Evolutionary conservation across 2,329 filamentous ascomycete genomes (phyloP).

Genomic region (Aaosphaeria arxii): DNA sequence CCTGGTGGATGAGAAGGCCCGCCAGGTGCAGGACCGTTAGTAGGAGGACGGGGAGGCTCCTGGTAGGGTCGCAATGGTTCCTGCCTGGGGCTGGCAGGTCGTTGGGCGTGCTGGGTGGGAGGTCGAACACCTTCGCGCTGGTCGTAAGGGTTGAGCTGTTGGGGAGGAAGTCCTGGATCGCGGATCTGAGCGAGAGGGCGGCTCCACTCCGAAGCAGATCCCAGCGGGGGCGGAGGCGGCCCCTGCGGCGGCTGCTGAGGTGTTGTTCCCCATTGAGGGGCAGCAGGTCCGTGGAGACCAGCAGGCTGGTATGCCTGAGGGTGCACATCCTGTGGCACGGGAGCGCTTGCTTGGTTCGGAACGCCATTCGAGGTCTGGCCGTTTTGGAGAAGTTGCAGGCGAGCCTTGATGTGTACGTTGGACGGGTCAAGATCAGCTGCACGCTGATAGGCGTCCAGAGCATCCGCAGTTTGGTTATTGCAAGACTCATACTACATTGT

Average conservation of each 20-base stretch:
- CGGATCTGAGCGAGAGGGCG: constrained; percentile 72
- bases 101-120: constrained; percentile 59
- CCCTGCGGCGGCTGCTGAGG: constrained; percentile 64
- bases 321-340: constrained; percentile 94
- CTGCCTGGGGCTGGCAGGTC: constrained; percentile 74
- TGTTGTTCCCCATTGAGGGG: constrained; percentile 85
- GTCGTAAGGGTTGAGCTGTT: constrained; percentile 79
- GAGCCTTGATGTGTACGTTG: constrained; percentile 95
- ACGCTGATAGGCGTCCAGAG: constrained; percentile 90
- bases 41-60: constrained; percentile 58
- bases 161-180: constrained; percentile 59
- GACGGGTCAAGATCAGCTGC: constrained; percentile 90
- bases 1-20: constrained; percentile 23
- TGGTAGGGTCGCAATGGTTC: constrained; percentile 69
- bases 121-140: constrained; percentile 70
- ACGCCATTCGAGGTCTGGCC: constrained; percentile 69
- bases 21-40: constrained; percentile 41
- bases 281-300: constrained; percentile 77
- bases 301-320: constrained; percentile 87
- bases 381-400: constrained; percentile 82
- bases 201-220: constrained; percentile 55
- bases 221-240: constrained; percentile 57
- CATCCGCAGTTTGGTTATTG: constrained; percentile 97
- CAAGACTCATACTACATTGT: constrained; percentile 82
- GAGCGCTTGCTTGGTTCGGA: constrained; percentile 68